Evolutionary conservation across 805 yeast species (phyloP), one percentile per base, ranked within the genome.

Genomic region (Starmerella bombi): DNA sequence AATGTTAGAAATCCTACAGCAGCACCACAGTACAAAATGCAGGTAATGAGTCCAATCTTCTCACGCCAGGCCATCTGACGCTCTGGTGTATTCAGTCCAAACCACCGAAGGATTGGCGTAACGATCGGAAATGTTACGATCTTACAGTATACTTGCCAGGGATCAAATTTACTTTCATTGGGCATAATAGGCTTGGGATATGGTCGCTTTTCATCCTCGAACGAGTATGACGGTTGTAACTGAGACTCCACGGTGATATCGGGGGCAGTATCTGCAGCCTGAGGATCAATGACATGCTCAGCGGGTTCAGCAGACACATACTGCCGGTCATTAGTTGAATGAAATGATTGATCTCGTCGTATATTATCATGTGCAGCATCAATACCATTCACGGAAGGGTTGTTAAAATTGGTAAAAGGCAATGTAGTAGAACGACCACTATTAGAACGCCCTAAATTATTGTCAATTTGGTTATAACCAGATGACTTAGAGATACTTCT

Each of bases 21-120:
- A 0, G 82, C 74, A 41, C 91, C 96, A 34, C 81, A 62, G 50
- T 71, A 70, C 16, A 79, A 48, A 51, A 88, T 85, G 40, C 85
- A 68, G 1, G 91, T 70, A 33, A 88, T 66, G 33, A 91, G 67
- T 1, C 84, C 97, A 40, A 86, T 80, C 56, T 88, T 88, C 56
- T 91, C 98, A 55, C 98, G 72, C 98, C 98, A 91, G 0, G 97
- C 97, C 66, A 75, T 74, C 57, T 86, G 96, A 44, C 94, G 74
- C 33, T 77, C 86, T 50, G 75, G 74, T 17, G 80, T 75, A 25
- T 71, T 70, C 70, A 88, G 70, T 3, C 97, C 97, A 60, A 74
- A 80, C 33, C 81, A 59, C 33, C 63, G 64, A 52, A 85, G 61
- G 25, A 84, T 47, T 0, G 85, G 77, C 3, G 79, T 72, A 1